Percentiles rank a stretch among this genome's conserved stretches.
These are phyloP conservation scores for Aspergillus funiculosus DNA, from an alignment of 495 filamentous ascomycete genomes.

Conservation along the genomic window DNA sequence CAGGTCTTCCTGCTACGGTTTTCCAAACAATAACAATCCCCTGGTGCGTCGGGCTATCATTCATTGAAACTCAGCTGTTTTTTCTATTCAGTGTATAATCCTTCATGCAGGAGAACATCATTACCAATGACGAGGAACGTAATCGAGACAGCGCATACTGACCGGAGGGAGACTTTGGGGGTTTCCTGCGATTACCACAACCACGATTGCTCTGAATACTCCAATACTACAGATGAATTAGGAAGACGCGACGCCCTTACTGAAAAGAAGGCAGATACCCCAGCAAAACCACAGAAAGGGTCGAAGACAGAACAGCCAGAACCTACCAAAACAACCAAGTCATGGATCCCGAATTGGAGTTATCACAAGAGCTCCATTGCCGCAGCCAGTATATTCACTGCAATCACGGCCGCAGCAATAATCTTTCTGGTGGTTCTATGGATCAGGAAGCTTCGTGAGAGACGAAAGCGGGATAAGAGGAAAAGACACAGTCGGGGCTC, in stretches of 20 bases:
- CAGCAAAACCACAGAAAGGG: neutral
- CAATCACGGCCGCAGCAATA: constrained; percentile 13
- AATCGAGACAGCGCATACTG: neutral
- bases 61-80: too few species aligned
- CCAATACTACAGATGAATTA: neutral
- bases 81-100: too few species aligned
- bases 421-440: constrained; percentile 13
- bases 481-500: neutral
- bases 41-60: too few species aligned
- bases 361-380: constrained; percentile 23
- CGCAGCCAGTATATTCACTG: constrained; percentile 14
- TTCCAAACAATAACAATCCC: too few species aligned
- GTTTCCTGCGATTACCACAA: neutral
- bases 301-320: neutral
- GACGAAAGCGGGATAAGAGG: constrained; percentile 11
- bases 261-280: neutral
- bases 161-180: neutral
- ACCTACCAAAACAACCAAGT: constrained; percentile 3
- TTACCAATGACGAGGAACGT: neutral
- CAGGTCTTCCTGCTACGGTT: too few species aligned
- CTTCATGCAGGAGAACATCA: too few species aligned
- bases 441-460: constrained; percentile 11
- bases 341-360: constrained; percentile 11
- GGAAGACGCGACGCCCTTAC: neutral
- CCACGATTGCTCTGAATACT: neutral